These are phyloP conservation scores for Cicer yamashitae DNA, from an alignment of 306 rosid genomes.

Conservation along the genomic window DNA sequence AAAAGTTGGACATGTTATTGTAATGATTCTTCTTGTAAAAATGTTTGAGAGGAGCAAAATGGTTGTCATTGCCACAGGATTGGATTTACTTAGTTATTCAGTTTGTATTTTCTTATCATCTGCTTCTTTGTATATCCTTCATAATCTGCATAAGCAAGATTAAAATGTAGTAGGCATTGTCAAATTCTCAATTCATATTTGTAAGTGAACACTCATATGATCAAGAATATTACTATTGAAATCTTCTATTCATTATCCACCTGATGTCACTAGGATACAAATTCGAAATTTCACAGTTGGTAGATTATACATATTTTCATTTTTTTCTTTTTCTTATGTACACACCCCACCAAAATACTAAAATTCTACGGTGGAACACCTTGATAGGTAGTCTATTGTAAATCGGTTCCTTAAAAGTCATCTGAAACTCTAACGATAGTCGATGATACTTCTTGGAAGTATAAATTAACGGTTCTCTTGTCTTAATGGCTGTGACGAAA, in stretches of 20 bases:
- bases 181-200: neutral
- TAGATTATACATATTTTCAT: too few relatives aligned
- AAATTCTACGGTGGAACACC: too few relatives aligned
- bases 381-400: too few relatives aligned
- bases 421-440: too few relatives aligned
- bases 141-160: slow-evolving; percentile 76
- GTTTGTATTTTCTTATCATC: slow-evolving; percentile 91
- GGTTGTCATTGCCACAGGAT: slow-evolving; percentile 81
- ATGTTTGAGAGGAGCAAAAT: slow-evolving; percentile 99
- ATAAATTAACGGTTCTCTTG: too few relatives aligned
- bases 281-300: too few relatives aligned
- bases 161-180: slow-evolving; percentile 42
- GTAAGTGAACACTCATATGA: neutral
- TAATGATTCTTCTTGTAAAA: slow-evolving; percentile 94
- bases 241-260: neutral
- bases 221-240: neutral
- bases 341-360: too few relatives aligned
- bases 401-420: too few relatives aligned
- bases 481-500: too few relatives aligned
- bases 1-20: slow-evolving; percentile 93
- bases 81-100: slow-evolving; percentile 84
- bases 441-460: too few relatives aligned
- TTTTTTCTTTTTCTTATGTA: too few relatives aligned
- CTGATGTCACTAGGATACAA: too few relatives aligned
- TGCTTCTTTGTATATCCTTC: slow-evolving; percentile 95